phyloP scores from a whole-genome alignment of 2,329 filamentous ascomycete species.

The Fusarium sp. region DNA sequence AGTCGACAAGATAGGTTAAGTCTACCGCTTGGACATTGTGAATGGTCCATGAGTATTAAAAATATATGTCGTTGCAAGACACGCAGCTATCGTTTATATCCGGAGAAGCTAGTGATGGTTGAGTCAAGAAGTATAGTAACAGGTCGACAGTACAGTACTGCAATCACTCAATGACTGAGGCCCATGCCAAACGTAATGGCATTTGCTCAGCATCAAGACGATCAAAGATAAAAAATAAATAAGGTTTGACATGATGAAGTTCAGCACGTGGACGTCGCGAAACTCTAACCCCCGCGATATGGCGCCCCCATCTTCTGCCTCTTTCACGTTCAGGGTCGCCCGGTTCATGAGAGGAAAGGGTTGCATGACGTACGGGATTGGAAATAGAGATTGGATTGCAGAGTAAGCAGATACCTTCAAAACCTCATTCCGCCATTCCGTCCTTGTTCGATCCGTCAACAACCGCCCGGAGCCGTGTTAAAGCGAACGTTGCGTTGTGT shows the following conservation, averaged over 20 bases:
- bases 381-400: conserved; percentile 2
- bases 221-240: conserved; percentile 13
- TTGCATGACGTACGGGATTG: conserved; percentile 37
- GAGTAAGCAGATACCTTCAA: conserved; percentile 5
- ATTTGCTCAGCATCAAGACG: conserved; percentile 25
- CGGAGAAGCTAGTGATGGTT: background rate
- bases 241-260: conserved; percentile 14
- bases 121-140: background rate
- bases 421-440: conserved; percentile 14
- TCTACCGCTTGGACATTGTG: conserved; percentile 14
- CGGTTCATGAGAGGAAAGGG: conserved; percentile 25
- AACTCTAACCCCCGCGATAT: conserved; percentile 33
- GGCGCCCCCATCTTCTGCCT: conserved; percentile 22
- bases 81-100: conserved; percentile 26
- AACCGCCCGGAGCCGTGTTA: conserved; percentile 48
- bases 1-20: conserved; percentile 35
- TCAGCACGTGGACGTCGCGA: conserved; percentile 31
- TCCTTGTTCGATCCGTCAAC: conserved; percentile 32
- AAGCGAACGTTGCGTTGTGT: conserved; percentile 22
- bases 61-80: conserved; percentile 25
- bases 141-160: background rate
- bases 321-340: conserved; percentile 31
- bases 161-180: background rate
- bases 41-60: background rate
- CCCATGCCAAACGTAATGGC: conserved; percentile 33